Conservation (phyloP, 2,329 filamentous ascomycete genomes). For the Penicillium italicum region DNA sequence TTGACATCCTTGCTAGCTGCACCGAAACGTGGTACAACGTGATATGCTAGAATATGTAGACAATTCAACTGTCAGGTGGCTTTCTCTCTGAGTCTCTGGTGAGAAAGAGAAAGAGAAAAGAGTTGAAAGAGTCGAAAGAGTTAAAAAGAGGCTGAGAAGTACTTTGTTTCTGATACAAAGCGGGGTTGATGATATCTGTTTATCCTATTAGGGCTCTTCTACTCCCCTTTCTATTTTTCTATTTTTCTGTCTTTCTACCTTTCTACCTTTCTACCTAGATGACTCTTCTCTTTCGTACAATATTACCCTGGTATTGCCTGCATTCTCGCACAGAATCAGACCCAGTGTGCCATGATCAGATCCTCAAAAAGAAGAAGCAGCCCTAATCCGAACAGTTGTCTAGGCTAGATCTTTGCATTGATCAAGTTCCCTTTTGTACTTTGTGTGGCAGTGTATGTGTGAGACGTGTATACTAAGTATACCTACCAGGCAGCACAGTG, state of each 20-base stretch:
- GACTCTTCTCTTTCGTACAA: background rate
- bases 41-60: constrained; percentile 14
- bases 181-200: background rate
- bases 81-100: background rate
- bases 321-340: constrained; percentile 8
- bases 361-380: constrained; percentile 2
- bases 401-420: constrained; percentile 9
- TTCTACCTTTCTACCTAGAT: background rate
- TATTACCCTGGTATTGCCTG: constrained; percentile 4
- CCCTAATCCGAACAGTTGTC: constrained; percentile 9
- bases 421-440: background rate
- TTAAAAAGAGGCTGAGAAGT: background rate
- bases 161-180: background rate
- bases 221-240: background rate
- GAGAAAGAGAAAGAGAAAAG: background rate
- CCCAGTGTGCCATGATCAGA: background rate
- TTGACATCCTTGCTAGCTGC: constrained; percentile 19
- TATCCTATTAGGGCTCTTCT: background rate
- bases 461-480: background rate
- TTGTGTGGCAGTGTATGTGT: background rate
- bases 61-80: background rate
- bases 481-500: background rate
- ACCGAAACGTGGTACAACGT: constrained; percentile 27
- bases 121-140: background rate
- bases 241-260: no score